Base-by-base conservation (phyloP, 257 asterid genomes). In the Osmanthus fragrans region DNA sequence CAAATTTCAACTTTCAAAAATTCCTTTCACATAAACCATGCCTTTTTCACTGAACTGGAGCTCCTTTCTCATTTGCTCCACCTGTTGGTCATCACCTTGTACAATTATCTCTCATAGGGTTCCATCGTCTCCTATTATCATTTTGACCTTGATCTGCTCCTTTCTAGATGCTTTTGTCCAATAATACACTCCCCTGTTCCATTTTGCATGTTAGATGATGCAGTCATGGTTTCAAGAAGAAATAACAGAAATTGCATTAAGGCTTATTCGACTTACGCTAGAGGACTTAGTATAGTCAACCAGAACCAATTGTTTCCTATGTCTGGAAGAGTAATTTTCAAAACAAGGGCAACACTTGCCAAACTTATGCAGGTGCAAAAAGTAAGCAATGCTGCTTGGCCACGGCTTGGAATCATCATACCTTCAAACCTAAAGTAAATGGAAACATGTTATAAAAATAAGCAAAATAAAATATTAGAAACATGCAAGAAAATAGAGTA, bases 281-380 rank as follows among this genome's bases (percentile, higher is more conserved):
- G 79, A 21, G 97, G 98, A 74, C 99, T 91, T 81, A 93, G 81
- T 19, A 88, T 12, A 68, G 87, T 93, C 67, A 95, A 84, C 89
- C 85, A 85, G 81, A 95, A 95, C 99, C 99, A 95, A 69, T 85
- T 86, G 81, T 93, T 95, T 79, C 99, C 98, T 2, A 90, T 4
- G 30, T 91, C 97, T 0, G 98, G 99, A 79, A 83, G 81, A n/a
- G 98, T 92, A 70, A 95, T 95, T 32, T 97, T 94, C 63, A 94
- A 94, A 77, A 94, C 98, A 69, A 94, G 97, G 71, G 92, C 96
- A 9, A 92, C 94, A 75, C 98, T 92, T 67, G 88, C 98, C 71
- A 94, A 92, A 70, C 98, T 94, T 83, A 93, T 86, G 79, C 96
- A 89, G 68, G 99, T 93, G 87, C 98, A 95, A 84, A 95, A 90